phyloP scores from a whole-genome alignment of 768 basidiomycete species.

The Leucocoprinus leucothites region DNA sequence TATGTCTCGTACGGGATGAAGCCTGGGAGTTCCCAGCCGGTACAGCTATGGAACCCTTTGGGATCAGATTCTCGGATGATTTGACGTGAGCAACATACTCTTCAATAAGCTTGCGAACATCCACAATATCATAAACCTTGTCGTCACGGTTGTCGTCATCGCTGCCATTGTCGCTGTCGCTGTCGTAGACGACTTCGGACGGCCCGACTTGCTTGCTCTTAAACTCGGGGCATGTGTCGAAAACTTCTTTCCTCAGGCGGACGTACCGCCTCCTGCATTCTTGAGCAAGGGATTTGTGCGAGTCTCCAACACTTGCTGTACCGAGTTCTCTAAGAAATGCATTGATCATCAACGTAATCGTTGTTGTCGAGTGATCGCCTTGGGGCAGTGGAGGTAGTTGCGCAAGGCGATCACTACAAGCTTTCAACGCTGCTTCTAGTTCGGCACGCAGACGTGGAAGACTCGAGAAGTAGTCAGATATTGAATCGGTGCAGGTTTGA shows the following conservation, averaged over 20 bases:
- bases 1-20: slow-evolving; percentile 15
- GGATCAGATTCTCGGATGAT: too few species aligned
- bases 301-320: slow-evolving; percentile 6
- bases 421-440: slow-evolving; percentile 36
- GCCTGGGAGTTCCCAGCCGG: slow-evolving; percentile 14
- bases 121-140: slow-evolving; percentile 1
- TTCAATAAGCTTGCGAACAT: slow-evolving; percentile 5
- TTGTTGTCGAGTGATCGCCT: slow-evolving; percentile 34
- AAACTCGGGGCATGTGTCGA: slow-evolving; percentile 11
- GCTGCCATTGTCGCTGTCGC: too few species aligned
- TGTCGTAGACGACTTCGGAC: too few species aligned
- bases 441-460: slow-evolving; percentile 41
- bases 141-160: neutral
- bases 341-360: slow-evolving; percentile 41
- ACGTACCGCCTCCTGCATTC: slow-evolving; percentile 1
- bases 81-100: too few species aligned
- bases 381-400: slow-evolving; percentile 43
- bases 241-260: neutral
- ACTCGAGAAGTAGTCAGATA: slow-evolving; percentile 17
- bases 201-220: too few species aligned
- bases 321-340: slow-evolving; percentile 37
- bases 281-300: slow-evolving; percentile 13
- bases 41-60: too few species aligned
- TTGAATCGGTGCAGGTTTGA: neutral
- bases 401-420: slow-evolving; percentile 29